Base-by-base conservation (phyloP, 2,329 filamentous ascomycete species). In the Gremmenia infestans region DNA sequence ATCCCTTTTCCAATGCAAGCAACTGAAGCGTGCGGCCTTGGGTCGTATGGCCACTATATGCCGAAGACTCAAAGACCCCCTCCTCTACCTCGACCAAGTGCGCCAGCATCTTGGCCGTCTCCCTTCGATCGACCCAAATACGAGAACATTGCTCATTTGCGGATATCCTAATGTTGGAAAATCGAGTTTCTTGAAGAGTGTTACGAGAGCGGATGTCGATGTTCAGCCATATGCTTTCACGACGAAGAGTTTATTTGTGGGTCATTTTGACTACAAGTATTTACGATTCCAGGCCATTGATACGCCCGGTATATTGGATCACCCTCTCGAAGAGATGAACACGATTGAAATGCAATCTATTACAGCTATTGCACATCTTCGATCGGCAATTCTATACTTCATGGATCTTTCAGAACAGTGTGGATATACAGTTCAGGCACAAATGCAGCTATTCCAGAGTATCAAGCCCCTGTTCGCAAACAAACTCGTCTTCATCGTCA, bases 331-430 rank as follows among this genome's bases (percentile, higher is more conserved):
- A 75, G 94, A 97, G 77, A 99, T 97, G 94, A 96, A 97, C 77
- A 97, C 94, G 3, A 99, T 99, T 70, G 94, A 99, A 76, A 97
- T 97, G 91, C 94, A 97, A 79, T 89, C 89, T 60, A 97, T 99
- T 65, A 97, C 93, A 17, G 94, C 95, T 11, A 96, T 99, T 76
- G 94, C 94, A 51, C 95, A 99, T 78, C 80, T 99, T 70, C 85
- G 93, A 67, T 95, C 92, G 43, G 93, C 93, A 55, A 95, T 99
- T 62, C 79, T 97, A 58, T 97, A 97, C 75, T 97, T 97, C 71
- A 96, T 97, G 89, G 93, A 97, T 78, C 79, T 97, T 59, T 96
- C 89, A 22, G 93, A 97, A 78, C 91, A 96, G 78, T 97, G 92
- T 67, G 94, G 94, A 56, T 99, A 97, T 77, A 90, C 91, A 2